Percentiles rank a stretch among this genome's conserved stretches.
Evolutionary conservation across 306 rosid species (phyloP).

Genomic region (Canavalia gladiata): DNA sequence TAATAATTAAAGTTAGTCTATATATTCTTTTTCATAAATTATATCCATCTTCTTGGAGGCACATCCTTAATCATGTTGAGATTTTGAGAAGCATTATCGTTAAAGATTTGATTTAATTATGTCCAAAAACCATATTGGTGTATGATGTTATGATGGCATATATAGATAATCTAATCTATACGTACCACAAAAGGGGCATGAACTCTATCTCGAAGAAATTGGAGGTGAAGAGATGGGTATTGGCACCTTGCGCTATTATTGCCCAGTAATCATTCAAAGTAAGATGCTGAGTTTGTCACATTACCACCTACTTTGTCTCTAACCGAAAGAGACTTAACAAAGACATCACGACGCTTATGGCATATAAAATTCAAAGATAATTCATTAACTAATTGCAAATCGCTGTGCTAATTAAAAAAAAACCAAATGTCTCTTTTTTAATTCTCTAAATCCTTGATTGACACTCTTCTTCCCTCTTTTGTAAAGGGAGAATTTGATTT

Average conservation of each 20-base stretch:
- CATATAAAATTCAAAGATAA: slow-evolving; percentile 45
- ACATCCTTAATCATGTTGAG: slow-evolving; percentile 30
- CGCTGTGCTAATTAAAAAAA: slow-evolving; percentile 6
- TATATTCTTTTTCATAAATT: slow-evolving; percentile 18
- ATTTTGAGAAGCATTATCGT: slow-evolving; percentile 46
- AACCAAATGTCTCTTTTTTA: slow-evolving; percentile 38
- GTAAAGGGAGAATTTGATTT: slow-evolving; percentile 32
- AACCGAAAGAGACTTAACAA: slow-evolving; percentile 50
- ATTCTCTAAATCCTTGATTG: slow-evolving; percentile 35
- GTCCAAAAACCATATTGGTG: slow-evolving; percentile 33
- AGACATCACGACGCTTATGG: slow-evolving; percentile 33
- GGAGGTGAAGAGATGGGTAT: slow-evolving; percentile 40
- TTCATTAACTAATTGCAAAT: slow-evolving; percentile 14
- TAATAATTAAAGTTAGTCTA: slow-evolving; percentile 12
- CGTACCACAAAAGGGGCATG: slow-evolving; percentile 36
- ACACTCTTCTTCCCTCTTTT: slow-evolving; percentile 25
- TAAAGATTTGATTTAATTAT: slow-evolving; percentile 34
- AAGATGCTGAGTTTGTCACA: slow-evolving; percentile 54
- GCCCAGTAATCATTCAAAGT: slow-evolving; percentile 54
- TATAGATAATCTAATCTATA: slow-evolving; percentile 42
- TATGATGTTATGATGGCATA: slow-evolving; percentile 42
- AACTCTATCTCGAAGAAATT: slow-evolving; percentile 44
- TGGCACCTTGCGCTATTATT: slow-evolving; percentile 52
- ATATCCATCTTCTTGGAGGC: slow-evolving; percentile 6
- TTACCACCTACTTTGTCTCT: slow-evolving; percentile 53